phyloP scores from a whole-genome alignment of 495 filamentous ascomycete species.

The Chaetomium tenue region DNA sequence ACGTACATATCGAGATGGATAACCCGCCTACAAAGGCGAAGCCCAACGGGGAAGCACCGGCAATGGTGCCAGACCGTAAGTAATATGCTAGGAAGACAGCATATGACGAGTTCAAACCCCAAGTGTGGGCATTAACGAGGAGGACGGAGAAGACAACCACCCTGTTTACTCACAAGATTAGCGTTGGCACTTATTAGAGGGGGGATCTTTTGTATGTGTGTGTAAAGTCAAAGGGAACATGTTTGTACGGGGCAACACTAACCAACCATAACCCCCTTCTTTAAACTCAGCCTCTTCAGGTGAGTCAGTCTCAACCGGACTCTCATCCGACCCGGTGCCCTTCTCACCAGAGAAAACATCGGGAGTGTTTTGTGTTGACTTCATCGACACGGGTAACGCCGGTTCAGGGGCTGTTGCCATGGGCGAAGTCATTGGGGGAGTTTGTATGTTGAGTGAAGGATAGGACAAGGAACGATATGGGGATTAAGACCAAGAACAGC shows the following conservation, averaged over 20 bases:
- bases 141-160: constrained; percentile 52
- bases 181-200: neutral
- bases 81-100: constrained; percentile 73
- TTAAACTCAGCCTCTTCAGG: constrained; percentile 37
- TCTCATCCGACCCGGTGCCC: constrained; percentile 22
- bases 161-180: constrained; percentile 33
- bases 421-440: neutral
- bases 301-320: constrained; percentile 28
- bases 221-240: too few species aligned
- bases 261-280: constrained; percentile 52
- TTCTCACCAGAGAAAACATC: constrained; percentile 12
- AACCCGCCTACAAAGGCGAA: constrained; percentile 76
- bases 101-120: constrained; percentile 62
- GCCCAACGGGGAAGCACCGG: constrained; percentile 54
- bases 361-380: neutral
- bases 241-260: constrained; percentile 17
- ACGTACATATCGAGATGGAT: constrained; percentile 55
- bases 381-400: neutral
- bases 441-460: neutral
- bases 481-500: neutral
- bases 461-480: neutral
- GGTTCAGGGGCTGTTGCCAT: neutral
- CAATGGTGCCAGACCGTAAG: constrained; percentile 57
- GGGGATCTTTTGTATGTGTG: too few species aligned
- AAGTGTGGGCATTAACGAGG: constrained; percentile 58